phyloP scores from a whole-genome alignment of 352 stramenopile genomes.

The Hyaloperonospora brassicae region DNA sequence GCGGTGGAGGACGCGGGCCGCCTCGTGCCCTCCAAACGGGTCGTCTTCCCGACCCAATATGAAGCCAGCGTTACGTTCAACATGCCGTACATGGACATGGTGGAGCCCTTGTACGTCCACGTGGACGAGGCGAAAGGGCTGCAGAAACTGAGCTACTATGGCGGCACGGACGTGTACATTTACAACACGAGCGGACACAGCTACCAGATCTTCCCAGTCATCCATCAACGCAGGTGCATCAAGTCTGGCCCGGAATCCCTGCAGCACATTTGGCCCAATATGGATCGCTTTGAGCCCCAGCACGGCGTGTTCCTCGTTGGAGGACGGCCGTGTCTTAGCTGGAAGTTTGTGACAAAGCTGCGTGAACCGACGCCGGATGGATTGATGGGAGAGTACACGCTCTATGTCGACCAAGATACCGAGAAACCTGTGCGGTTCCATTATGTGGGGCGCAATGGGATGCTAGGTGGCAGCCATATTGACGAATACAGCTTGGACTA shows the following conservation, averaged over 20 bases:
- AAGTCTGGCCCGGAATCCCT: constrained; percentile 37
- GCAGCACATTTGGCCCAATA: constrained; percentile 82
- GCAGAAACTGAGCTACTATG: constrained; percentile 86
- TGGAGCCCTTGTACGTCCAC: constrained; percentile 83
- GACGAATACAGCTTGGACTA: constrained; percentile 89
- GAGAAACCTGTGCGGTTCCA: constrained; percentile 79
- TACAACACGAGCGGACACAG: constrained; percentile 73
- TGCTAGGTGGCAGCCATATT: constrained; percentile 83
- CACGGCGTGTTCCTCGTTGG: constrained; percentile 68
- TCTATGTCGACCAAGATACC: constrained; percentile 75
- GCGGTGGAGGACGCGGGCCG: constrained; percentile 73
- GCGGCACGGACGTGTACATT: constrained; percentile 82
- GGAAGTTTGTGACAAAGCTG: constrained; percentile 65
- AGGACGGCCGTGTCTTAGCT: constrained; percentile 71
- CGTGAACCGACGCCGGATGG: constrained; percentile 50
- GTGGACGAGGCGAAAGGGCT: constrained; percentile 61
- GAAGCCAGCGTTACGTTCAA: constrained; percentile 82
- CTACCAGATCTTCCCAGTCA: constrained; percentile 80
- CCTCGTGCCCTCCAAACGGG: constrained; percentile 57
- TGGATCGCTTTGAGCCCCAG: constrained; percentile 77
- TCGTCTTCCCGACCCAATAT: constrained; percentile 74
- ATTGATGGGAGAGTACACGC: constrained; percentile 75
- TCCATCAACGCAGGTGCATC: constrained; percentile 71
- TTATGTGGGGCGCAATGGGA: constrained; percentile 77
- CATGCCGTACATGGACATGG: constrained; percentile 86